Evolutionary conservation across 2,329 filamentous ascomycete genomes (phyloP).

Genomic region (Didymella segeticola): DNA sequence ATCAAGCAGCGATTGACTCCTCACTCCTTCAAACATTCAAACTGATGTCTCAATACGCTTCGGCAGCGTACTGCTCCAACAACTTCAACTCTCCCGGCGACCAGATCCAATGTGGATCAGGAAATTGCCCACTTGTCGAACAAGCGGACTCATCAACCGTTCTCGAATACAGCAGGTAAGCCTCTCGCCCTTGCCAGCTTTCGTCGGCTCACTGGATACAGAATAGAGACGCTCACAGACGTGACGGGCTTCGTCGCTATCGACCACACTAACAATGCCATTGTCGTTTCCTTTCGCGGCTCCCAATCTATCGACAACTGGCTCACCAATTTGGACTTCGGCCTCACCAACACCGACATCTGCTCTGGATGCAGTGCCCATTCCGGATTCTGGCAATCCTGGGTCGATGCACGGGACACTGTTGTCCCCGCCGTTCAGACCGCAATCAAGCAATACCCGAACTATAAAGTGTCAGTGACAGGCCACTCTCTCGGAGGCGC

Average conservation of each 20-base stretch:
- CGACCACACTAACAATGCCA: constrained; percentile 55
- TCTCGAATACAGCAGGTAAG: constrained; percentile 50
- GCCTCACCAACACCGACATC: constrained; percentile 50
- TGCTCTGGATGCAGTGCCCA: constrained; percentile 62
- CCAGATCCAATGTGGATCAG: constrained; percentile 53
- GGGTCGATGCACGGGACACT: constrained; percentile 59
- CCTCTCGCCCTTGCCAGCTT: background rate
- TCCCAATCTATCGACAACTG: constrained; percentile 66
- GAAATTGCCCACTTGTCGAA: constrained; percentile 59
- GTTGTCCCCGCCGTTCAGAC: constrained; percentile 55
- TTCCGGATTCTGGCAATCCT: constrained; percentile 65
- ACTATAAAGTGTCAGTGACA: constrained; percentile 62
- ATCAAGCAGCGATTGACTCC: constrained; percentile 22
- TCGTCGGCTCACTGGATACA: background rate
- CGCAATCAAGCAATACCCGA: constrained; percentile 57
- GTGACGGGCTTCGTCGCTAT: constrained; percentile 56
- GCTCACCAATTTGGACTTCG: constrained; percentile 62
- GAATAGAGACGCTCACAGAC: constrained; percentile 43
- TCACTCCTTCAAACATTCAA: constrained; percentile 33
- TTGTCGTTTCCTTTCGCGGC: constrained; percentile 68
- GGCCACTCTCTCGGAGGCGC: constrained; percentile 75
- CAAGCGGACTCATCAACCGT: constrained; percentile 52
- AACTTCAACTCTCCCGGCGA: constrained; percentile 55
- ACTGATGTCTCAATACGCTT: constrained; percentile 55
- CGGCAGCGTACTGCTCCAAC: constrained; percentile 59